Percentiles rank a stretch among this genome's conserved stretches.
phyloP scores from a whole-genome alignment of 352 stramenopile genomes.

The Phytophthora capsici region DNA sequence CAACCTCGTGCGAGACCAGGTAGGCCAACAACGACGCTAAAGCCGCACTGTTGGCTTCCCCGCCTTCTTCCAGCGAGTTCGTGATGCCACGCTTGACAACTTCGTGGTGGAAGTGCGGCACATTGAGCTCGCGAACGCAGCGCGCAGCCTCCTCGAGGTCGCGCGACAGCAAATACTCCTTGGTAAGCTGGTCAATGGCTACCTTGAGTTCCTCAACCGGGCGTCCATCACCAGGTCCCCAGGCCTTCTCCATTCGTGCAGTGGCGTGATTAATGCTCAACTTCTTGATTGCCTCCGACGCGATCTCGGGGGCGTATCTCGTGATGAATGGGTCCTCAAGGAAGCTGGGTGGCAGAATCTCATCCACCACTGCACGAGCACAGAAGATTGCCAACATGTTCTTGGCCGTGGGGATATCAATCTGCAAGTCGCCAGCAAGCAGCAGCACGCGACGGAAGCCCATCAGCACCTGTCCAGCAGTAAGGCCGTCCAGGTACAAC shows the following conservation, averaged over 20 bases:
- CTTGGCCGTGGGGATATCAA: slow-evolving; percentile 94
- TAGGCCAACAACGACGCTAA: slow-evolving; percentile 85
- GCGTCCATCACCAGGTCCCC: slow-evolving; percentile 95
- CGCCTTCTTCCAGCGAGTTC: slow-evolving; percentile 61
- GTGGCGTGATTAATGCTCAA: slow-evolving; percentile 97
- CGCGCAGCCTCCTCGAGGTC: slow-evolving; percentile 96
- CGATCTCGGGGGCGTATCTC: slow-evolving; percentile 94
- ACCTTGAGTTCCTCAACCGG: slow-evolving; percentile 93
- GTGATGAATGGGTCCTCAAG: slow-evolving; percentile 96
- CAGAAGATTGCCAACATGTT: slow-evolving; percentile 97
- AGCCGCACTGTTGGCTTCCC: slow-evolving; percentile 49
- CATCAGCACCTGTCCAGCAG: slow-evolving; percentile 78
- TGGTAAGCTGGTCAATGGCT: slow-evolving; percentile 95
- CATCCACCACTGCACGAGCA: slow-evolving; percentile 97
- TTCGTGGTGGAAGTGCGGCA: slow-evolving; percentile 97
- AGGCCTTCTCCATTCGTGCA: slow-evolving; percentile 96
- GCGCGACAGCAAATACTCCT: slow-evolving; percentile 95
- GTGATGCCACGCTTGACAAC: slow-evolving; percentile 89
- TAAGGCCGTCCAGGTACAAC: slow-evolving; percentile 91
- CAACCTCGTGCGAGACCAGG: slow-evolving; percentile 69
- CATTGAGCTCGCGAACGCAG: slow-evolving; percentile 94
- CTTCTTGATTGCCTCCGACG: slow-evolving; percentile 95
- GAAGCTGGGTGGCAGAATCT: slow-evolving; percentile 98
- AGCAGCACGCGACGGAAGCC: slow-evolving; percentile 98
- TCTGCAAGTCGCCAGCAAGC: slow-evolving; percentile 95